Evolutionary conservation across 768 basidiomycete species (phyloP), one percentile per base, ranked within the genome.

Genomic region (Rhizopogon rudus): DNA sequence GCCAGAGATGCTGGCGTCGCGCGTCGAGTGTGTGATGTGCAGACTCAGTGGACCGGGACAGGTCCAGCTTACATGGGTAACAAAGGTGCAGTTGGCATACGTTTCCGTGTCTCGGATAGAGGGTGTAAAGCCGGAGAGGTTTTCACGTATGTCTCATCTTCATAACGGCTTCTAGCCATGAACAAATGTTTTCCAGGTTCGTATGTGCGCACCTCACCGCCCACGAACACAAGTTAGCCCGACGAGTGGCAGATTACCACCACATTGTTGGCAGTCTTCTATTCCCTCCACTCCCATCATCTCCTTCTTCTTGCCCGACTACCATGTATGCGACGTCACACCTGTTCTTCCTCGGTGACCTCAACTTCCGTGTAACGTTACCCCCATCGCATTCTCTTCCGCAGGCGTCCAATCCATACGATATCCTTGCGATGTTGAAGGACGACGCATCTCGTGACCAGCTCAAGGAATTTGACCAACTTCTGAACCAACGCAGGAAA

Each of bases 191-290:
- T 39, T 37, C 43, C 60, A 97, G 93, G 13, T 98, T 99, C 63
- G 90, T 97, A 29, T 87, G 86, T 65, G 91, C 92, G 13, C 96
- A 99, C 75, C 78, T 99, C 56, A 90, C 93, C 3, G 87, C 96
- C 3, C 87, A 92, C 65, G 83, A 83, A 39, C 70, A 79, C 40
- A 81, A 88, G 54, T 72, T 94, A 54, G 68, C 75, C 28, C 67
- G 74, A 16, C 82, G 96, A 25, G 78, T 95, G 56, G 77, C 77
- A 5, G 89, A 98, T 73, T 97, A 88, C 71, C 73, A 81, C 49
- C 80, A 91, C 58, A 93, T 99, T 40, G 88, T 92, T 40, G 73
- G 82, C 43, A 81, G 86, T 2, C 79, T 99, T 33, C 77, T 95
- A 44, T 97, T 99, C 63, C 74, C 82, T 8, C 76, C 89, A 7